Evolutionary conservation across 805 yeast genomes (phyloP), one percentile per base, ranked within the genome.

Genomic region (Candida silvatica): DNA sequence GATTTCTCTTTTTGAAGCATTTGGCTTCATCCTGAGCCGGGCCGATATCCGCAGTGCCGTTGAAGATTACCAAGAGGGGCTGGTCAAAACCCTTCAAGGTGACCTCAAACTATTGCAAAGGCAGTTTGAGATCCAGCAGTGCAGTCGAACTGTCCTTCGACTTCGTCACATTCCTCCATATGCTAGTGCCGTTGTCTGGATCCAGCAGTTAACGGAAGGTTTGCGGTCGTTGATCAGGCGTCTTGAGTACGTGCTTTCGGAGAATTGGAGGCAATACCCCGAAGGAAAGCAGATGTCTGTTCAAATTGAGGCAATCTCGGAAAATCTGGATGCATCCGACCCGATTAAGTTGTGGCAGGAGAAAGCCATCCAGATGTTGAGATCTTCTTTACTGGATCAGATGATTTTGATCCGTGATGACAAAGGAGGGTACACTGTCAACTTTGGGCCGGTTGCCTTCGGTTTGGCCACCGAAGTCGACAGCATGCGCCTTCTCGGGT

Each of bases 261-360:
- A 62, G 14, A 74, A 74, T 6, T 80, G 88, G 88, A 58, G 53
- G 16, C 56, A 64, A 7, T 74, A 72, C 38, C 69, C 78, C 2
- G 86, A 78, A 35, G 96, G 95, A 0, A 69, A 66, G 35, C 71
- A 68, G 40, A 69, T 90, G 1, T 60, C 68, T 8, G 52, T 61
- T 2, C 83, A 74, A 39, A 64, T 73, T 17, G 44, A 51, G 2
- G 53, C 60, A 0, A 61, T 82, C 32, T 46, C 62, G n/a, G 54
- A 61, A 17, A 70, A 66, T 32, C 53, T 77, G 8, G 62, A 78
- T 32, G 49, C 74, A 0, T 54, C 64, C 19, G 39, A 36, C 0
- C 44, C 69, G 0, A 69, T 66, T 34, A 54, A 62, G 0, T 47
- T 51, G 2, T 86, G 94, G 92, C 32, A 71, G 0, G 11, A 28